Conservation (phyloP, 179 eudicot species). For the Vitellaria paradoxa region DNA sequence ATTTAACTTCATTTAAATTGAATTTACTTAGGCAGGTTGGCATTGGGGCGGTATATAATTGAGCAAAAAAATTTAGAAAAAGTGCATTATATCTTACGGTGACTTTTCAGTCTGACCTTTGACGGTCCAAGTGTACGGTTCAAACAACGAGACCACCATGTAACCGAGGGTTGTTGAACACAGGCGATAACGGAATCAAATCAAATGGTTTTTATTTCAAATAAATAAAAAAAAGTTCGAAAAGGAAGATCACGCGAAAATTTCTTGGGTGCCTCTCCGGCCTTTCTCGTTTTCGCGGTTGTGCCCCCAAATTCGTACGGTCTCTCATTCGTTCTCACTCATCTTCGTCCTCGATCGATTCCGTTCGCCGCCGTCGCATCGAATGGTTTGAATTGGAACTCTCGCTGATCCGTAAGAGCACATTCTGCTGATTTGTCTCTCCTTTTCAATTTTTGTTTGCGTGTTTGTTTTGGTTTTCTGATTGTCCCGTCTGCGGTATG, state of each 20-base stretch:
- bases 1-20: too few species aligned
- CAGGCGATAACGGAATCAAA: too few species aligned
- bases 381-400: background rate
- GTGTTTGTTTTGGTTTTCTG: background rate
- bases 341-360: conserved; percentile 4
- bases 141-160: too few species aligned
- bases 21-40: too few species aligned
- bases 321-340: background rate
- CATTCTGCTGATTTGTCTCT: background rate
- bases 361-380: background rate
- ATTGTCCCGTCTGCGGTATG: background rate
- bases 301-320: conserved; percentile 7
- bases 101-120: too few species aligned
- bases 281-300: conserved; percentile 22
- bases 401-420: conserved; percentile 15
- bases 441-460: background rate
- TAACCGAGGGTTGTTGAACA: too few species aligned
- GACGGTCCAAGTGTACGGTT: too few species aligned
- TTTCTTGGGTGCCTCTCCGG: conserved; percentile 7
- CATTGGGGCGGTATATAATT: too few species aligned
- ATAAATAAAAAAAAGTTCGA: conserved; percentile 10
- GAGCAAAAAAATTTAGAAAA: too few species aligned
- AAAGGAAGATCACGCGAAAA: background rate
- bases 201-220: background rate
- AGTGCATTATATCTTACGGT: too few species aligned